Evolutionary conservation across 169 alveolate species (phyloP).

Genomic region (Perkinsus olseni): DNA sequence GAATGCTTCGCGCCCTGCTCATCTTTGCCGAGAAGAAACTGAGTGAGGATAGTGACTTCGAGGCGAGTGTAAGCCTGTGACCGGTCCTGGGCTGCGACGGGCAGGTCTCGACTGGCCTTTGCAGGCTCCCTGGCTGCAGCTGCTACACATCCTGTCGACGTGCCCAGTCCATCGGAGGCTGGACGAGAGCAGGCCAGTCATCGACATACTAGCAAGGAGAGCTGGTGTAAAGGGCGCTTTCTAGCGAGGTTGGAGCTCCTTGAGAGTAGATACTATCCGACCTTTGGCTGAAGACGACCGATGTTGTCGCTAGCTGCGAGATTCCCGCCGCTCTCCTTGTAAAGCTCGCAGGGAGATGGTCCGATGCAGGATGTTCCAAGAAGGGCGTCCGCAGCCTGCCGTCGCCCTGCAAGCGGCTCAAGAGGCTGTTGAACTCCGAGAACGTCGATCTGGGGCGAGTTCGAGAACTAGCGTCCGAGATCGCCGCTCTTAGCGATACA

Average conservation of each 20-base stretch:
- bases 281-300: neutral
- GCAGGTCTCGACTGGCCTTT: no score
- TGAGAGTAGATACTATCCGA: neutral
- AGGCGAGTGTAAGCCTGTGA: neutral
- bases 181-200: neutral
- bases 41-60: neutral
- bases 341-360: neutral
- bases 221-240: neutral
- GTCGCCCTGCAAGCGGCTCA: neutral
- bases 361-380: neutral
- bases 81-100: no score
- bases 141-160: neutral
- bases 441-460: neutral
- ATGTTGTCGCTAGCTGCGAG: neutral
- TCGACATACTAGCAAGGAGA: neutral
- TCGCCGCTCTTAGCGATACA: neutral
- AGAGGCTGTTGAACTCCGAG: neutral
- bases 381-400: neutral
- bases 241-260: neutral
- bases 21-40: neutral
- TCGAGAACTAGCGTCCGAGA: neutral
- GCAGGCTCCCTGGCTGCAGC: neutral
- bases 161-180: neutral
- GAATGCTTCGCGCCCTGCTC: neutral
- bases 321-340: neutral